Conservation (phyloP, 805 yeast genomes). For the Metschnikowia picachoensis region DNA sequence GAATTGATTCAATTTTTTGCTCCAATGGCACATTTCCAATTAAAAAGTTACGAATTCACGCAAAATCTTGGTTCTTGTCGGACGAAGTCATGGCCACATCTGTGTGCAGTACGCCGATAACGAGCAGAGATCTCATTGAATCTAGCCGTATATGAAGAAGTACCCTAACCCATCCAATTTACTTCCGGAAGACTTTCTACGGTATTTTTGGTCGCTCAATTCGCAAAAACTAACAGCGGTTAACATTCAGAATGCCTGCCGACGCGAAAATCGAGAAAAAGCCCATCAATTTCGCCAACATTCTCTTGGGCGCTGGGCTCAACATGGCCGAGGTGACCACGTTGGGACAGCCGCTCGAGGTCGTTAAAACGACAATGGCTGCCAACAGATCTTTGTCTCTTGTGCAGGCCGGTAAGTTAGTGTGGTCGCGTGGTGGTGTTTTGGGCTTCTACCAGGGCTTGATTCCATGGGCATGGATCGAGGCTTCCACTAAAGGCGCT, state of each 20-base stretch:
- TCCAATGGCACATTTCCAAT: too few species aligned
- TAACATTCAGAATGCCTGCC: neutral
- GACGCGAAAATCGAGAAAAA: slow-evolving; percentile 56
- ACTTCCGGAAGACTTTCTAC: neutral
- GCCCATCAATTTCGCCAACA: slow-evolving; percentile 83
- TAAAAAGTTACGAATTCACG: too few species aligned
- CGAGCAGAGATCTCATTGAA: neutral
- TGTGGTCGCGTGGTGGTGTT: slow-evolving; percentile 92
- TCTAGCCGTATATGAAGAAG: neutral
- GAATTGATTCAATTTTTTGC: too few species aligned
- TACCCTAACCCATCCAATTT: too few species aligned
- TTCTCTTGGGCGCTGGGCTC: slow-evolving; percentile 88
- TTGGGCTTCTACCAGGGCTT: slow-evolving; percentile 94
- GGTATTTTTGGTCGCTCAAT: neutral
- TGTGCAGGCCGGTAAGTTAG: slow-evolving; percentile 62
- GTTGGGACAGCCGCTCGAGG: slow-evolving; percentile 96
- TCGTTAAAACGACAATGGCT: slow-evolving; percentile 95
- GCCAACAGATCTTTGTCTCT: slow-evolving; percentile 79
- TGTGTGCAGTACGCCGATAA: too few species aligned
- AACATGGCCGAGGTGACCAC: slow-evolving; percentile 83
- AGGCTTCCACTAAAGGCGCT: slow-evolving; percentile 98
- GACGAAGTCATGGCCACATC: too few species aligned
- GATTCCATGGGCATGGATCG: slow-evolving; percentile 99
- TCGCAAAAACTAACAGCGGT: neutral
- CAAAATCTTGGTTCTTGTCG: too few species aligned